phyloP scores from a whole-genome alignment of 2,329 filamentous ascomycete genomes.

The Aspergillus tamarii region DNA sequence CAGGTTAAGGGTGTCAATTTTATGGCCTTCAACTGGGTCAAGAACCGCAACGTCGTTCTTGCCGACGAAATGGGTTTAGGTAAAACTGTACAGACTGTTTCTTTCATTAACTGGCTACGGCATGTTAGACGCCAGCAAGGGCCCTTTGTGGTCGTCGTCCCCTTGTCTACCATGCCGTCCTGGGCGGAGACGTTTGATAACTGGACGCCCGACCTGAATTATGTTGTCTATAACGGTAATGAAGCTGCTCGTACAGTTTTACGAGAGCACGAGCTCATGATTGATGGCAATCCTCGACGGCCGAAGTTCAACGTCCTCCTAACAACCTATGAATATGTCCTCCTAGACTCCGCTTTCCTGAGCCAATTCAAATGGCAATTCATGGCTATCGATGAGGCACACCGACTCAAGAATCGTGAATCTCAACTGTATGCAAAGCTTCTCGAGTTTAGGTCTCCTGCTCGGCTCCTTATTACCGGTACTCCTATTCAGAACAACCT shows the following conservation, averaged over 20 bases:
- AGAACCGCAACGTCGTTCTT: slow-evolving; percentile 91
- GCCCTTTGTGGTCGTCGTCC: slow-evolving; percentile 95
- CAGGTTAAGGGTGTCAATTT: slow-evolving; percentile 95
- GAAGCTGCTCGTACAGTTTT: slow-evolving; percentile 85
- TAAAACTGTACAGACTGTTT: slow-evolving; percentile 96
- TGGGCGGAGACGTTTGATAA: slow-evolving; percentile 98
- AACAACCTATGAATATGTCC: slow-evolving; percentile 96
- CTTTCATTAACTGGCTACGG: slow-evolving; percentile 95
- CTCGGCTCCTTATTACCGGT: slow-evolving; percentile 90
- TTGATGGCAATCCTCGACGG: slow-evolving; percentile 82
- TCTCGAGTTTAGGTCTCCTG: slow-evolving; percentile 82
- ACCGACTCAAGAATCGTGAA: slow-evolving; percentile 93
- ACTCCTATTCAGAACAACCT: slow-evolving; percentile 98
- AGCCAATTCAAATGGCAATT: slow-evolving; percentile 97
- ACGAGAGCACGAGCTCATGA: slow-evolving; percentile 83
- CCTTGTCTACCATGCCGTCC: slow-evolving; percentile 92
- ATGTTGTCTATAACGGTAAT: slow-evolving; percentile 93
- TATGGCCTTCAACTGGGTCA: slow-evolving; percentile 92
- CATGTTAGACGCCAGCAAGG: slow-evolving; percentile 89
- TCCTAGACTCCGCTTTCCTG: slow-evolving; percentile 81
- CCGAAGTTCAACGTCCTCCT: slow-evolving; percentile 97
- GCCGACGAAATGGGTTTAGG: slow-evolving; percentile 98
- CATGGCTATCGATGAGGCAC: slow-evolving; percentile 93
- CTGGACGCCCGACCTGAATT: slow-evolving; percentile 95
- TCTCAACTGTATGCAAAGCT: slow-evolving; percentile 89